A percentile compares a stretch with the other conserved stretches of the same genome.
phyloP scores from a whole-genome alignment of 2,329 filamentous ascomycete genomes.

The Podosphaera xanthii region DNA sequence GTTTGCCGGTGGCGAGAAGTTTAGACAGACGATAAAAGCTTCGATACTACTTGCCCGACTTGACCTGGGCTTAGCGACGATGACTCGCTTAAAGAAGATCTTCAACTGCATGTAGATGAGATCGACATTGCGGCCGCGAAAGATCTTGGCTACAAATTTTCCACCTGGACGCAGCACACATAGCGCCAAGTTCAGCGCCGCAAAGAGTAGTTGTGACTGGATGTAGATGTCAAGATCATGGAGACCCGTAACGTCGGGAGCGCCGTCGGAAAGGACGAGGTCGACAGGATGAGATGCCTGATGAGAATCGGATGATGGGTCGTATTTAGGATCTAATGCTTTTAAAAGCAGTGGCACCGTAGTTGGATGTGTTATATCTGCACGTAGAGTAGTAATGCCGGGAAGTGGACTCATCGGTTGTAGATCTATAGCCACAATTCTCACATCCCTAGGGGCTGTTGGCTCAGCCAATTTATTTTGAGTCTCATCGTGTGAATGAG shows the following conservation, averaged over 20 bases:
- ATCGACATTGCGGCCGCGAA: conserved; percentile 85
- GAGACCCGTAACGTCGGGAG: conserved; percentile 85
- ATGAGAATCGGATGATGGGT: conserved; percentile 23
- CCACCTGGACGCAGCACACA: conserved; percentile 83
- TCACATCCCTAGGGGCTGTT: conserved; percentile 41
- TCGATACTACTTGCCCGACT: conserved; percentile 93
- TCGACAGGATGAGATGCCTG: conserved; percentile 60
- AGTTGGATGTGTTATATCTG: conserved; percentile 91
- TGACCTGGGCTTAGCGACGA: conserved; percentile 81
- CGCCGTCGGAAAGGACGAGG: conserved; percentile 83
- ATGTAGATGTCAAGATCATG: conserved; percentile 98
- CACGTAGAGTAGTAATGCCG: conserved; percentile 76
- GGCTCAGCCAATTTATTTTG: conserved; percentile 13
- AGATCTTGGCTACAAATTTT: conserved; percentile 96
- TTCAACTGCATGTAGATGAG: conserved; percentile 84
- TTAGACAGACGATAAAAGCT: conserved; percentile 86
- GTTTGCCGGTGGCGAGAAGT: conserved; percentile 58
- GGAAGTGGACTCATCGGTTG: conserved; percentile 89
- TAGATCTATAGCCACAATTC: conserved; percentile 87
- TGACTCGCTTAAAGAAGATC: conserved; percentile 67
- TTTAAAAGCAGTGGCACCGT: conserved; percentile 75
- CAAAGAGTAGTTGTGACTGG: conserved; percentile 84
- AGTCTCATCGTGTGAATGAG: conserved; percentile 2
- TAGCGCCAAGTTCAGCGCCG: conserved; percentile 76
- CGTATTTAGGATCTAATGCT: conserved; percentile 55